These are phyloP conservation scores for Acarospora socialis DNA, from an alignment of 2,329 filamentous ascomycete species.

Conservation along the genomic window DNA sequence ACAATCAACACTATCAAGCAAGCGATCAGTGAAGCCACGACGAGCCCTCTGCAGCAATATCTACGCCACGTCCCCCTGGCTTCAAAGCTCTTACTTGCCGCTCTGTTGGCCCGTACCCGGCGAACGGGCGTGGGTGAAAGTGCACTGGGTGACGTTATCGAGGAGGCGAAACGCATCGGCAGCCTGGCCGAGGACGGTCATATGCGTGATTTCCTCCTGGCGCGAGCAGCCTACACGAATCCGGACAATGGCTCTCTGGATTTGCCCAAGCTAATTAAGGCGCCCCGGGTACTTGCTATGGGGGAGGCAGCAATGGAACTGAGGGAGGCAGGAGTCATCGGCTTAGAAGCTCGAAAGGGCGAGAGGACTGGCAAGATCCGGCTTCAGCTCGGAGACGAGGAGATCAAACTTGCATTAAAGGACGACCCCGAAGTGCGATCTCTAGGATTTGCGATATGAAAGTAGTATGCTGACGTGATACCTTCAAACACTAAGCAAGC, in stretches of 20 bases:
- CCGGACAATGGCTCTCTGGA: conserved; percentile 17
- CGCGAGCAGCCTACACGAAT: conserved; percentile 18
- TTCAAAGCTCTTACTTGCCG: conserved; percentile 73
- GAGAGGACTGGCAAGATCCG: conserved; percentile 80
- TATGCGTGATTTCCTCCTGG: conserved; percentile 48
- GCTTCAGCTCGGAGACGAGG: conserved; percentile 76
- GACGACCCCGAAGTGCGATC: conserved; percentile 80
- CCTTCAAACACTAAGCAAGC: not conserved
- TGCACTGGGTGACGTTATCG: conserved; percentile 74
- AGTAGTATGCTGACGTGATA: not conserved
- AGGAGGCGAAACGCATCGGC: conserved; percentile 63
- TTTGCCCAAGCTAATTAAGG: conserved; percentile 19
- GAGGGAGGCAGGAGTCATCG: conserved; percentile 74
- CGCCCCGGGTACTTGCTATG: conserved; percentile 43
- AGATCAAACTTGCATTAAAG: conserved; percentile 73
- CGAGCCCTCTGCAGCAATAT: conserved; percentile 44
- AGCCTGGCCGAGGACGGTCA: conserved; percentile 43
- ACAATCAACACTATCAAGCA: conserved; percentile 17
- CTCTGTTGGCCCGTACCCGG: conserved; percentile 62
- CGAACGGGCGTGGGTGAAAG: conserved; percentile 78
- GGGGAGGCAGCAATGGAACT: conserved; percentile 66
- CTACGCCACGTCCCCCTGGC: conserved; percentile 68
- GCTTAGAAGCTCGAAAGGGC: conserved; percentile 60
- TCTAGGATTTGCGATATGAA: conserved; percentile 44
- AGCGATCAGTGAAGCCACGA: conserved; percentile 22